Evolutionary conservation across 306 rosid species (phyloP).

Genomic region (Malus fusca): DNA sequence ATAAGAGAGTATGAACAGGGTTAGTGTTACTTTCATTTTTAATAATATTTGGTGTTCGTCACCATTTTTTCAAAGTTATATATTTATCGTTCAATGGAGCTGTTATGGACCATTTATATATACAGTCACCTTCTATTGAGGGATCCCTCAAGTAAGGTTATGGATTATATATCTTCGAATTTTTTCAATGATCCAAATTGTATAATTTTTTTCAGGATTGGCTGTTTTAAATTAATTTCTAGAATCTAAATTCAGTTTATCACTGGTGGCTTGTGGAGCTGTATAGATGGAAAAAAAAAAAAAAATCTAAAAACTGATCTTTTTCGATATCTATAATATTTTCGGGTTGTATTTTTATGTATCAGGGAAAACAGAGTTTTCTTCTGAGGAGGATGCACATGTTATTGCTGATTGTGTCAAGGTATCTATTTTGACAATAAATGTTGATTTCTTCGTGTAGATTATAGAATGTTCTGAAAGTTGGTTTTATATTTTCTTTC

Average conservation of each 20-base stretch:
- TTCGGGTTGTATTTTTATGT: constrained; percentile 21
- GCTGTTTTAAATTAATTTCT: neutral
- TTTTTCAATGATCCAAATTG: neutral
- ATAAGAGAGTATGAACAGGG: constrained; percentile 88
- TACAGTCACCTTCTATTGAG: neutral
- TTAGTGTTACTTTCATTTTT: constrained; percentile 20
- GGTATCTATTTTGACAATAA: constrained; percentile 37
- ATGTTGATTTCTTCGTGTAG: constrained; percentile 5
- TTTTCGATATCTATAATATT: constrained; percentile 15
- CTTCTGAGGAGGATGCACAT: constrained; percentile 86
- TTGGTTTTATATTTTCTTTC: constrained; percentile 11
- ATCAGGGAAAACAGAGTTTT: constrained; percentile 83
- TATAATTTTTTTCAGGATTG: neutral
- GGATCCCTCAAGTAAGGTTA: no score
- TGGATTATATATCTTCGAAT: no score
- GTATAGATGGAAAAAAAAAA: no score
- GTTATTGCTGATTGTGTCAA: constrained; percentile 84
- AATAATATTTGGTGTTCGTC: neutral
- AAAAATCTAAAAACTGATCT: neutral
- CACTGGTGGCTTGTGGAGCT: neutral
- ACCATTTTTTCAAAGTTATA: constrained; percentile 1
- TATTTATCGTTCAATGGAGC: neutral
- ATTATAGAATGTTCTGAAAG: constrained; percentile 11
- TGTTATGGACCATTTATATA: neutral
- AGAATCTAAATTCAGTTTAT: neutral